Conservation (phyloP, 352 stramenopile species). For the Saprolegnia parasitica region DNA sequence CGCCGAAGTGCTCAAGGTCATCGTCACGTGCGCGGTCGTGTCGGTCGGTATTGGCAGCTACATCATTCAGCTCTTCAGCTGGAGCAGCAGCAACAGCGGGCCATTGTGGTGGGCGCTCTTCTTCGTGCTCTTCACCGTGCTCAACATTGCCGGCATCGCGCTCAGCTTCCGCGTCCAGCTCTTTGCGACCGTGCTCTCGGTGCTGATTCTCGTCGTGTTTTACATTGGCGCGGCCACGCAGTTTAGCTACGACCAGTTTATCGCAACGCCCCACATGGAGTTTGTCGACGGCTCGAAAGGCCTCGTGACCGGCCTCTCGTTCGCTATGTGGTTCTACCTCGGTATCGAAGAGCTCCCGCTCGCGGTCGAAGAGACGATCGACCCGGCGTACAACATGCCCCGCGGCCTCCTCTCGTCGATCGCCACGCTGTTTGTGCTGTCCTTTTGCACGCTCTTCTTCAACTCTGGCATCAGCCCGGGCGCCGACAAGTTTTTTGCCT, state of each 20-base stretch:
- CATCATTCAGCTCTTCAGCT: slow-evolving; percentile 43
- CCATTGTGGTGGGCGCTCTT: slow-evolving; percentile 53
- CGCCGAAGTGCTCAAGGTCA: slow-evolving; percentile 63
- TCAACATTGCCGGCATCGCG: slow-evolving; percentile 57
- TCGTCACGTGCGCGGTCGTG: slow-evolving; percentile 56
- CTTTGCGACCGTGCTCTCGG: slow-evolving; percentile 48
- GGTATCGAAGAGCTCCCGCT: slow-evolving; percentile 64
- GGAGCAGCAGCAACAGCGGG: background rate
- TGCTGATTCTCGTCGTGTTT: slow-evolving; percentile 58
- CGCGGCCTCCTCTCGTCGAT: slow-evolving; percentile 56
- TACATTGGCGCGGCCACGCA: slow-evolving; percentile 55
- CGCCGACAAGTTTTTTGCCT: slow-evolving; percentile 40
- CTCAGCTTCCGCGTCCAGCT: slow-evolving; percentile 65
- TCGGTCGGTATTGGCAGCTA: slow-evolving; percentile 64
- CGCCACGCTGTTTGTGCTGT: slow-evolving; percentile 42
- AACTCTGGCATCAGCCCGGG: slow-evolving; percentile 63
- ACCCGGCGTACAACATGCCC: slow-evolving; percentile 57
- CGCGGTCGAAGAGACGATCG: slow-evolving; percentile 58
- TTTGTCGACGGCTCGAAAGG: slow-evolving; percentile 48
- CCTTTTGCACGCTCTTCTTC: slow-evolving; percentile 58
- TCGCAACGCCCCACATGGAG: slow-evolving; percentile 42
- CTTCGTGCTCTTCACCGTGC: slow-evolving; percentile 53
- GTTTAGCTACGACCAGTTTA: slow-evolving; percentile 54
- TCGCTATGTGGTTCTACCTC: slow-evolving; percentile 67
- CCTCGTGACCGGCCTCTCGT: slow-evolving; percentile 52